Evolutionary conservation across 78 protist genomes (phyloP).

Genomic region (Chrysochromulina parva): DNA sequence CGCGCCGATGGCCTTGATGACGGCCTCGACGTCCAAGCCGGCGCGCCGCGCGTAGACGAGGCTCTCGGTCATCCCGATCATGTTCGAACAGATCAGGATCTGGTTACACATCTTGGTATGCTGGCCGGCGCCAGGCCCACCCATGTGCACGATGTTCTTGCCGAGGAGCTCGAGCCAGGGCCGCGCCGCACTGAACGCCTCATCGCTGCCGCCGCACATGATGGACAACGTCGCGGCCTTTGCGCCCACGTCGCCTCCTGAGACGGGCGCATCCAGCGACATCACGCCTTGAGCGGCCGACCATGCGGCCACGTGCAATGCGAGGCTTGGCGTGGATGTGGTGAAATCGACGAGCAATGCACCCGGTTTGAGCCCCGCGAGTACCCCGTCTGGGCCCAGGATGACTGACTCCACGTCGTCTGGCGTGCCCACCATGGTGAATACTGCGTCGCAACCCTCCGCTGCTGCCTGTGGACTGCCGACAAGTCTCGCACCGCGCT

Average conservation of each 20-base stretch:
- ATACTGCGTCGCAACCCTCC: conserved; percentile 35
- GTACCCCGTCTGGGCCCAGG: conserved; percentile 25
- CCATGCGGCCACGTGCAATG: background rate
- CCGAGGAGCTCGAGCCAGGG: conserved; percentile 63
- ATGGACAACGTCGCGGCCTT: conserved; percentile 50
- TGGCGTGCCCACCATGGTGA: conserved; percentile 69
- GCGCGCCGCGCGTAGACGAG: conserved; percentile 59
- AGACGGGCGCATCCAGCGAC: conserved; percentile 69
- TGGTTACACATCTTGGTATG: conserved; percentile 73
- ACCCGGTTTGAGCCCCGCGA: conserved; percentile 24
- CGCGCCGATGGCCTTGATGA: conserved; percentile 46
- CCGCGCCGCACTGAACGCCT: background rate
- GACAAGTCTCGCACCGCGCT: conserved; percentile 40
- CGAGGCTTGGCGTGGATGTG: conserved; percentile 62
- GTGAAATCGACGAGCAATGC: conserved; percentile 59
- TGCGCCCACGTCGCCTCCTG: conserved; percentile 81
- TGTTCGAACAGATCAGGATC: conserved; percentile 30
- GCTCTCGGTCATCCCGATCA: conserved; percentile 62
- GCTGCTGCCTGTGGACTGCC: conserved; percentile 53
- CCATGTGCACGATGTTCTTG: conserved; percentile 19
- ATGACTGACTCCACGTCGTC: conserved; percentile 55
- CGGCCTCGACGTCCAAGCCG: conserved; percentile 55
- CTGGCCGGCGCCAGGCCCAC: conserved; percentile 71
- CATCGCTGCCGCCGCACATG: conserved; percentile 61
- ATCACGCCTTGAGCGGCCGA: background rate